A percentile compares a stretch with the other conserved stretches of the same genome.
These are phyloP conservation scores for Dioszegia crocea DNA, from an alignment of 768 basidiomycete species.

Conservation along the genomic window DNA sequence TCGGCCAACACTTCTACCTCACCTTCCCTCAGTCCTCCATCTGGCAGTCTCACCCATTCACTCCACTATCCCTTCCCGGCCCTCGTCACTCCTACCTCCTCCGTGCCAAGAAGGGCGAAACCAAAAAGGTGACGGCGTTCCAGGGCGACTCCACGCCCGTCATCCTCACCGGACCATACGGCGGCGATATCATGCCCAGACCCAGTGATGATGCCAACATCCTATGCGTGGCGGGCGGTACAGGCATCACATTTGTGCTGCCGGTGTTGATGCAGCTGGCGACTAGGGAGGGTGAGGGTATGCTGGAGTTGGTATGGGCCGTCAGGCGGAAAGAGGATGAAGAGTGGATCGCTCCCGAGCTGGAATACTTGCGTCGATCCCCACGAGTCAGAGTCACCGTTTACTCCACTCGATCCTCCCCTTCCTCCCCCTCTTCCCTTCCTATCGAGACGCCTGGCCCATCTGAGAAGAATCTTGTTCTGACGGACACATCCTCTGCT, in stretches of 20 bases:
- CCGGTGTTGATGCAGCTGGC: constrained; percentile 21
- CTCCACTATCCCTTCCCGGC: constrained; percentile 22
- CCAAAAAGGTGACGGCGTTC: constrained; percentile 15
- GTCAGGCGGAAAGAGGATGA: constrained; percentile 19
- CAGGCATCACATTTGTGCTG: constrained; percentile 31
- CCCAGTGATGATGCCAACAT: constrained; percentile 14
- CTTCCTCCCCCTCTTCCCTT: background rate
- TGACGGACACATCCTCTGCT: background rate
- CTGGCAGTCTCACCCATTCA: constrained; percentile 38
- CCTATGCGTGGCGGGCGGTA: constrained; percentile 29
- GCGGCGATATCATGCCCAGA: constrained; percentile 16
- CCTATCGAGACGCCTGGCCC: constrained; percentile 5
- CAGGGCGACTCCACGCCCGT: constrained; percentile 9
- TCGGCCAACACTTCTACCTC: constrained; percentile 36
- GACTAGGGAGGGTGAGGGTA: background rate
- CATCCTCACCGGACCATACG: constrained; percentile 36
- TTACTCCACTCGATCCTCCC: constrained; percentile 16
- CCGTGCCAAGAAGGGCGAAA: constrained; percentile 27
- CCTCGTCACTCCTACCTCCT: constrained; percentile 20
- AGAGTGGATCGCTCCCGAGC: constrained; percentile 26
- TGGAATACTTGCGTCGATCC: constrained; percentile 16
- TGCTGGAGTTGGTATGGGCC: constrained; percentile 30
- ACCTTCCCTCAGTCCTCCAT: constrained; percentile 22
- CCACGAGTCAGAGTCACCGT: constrained; percentile 16
- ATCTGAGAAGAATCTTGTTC: background rate